A percentile compares a stretch with the other conserved stretches of the same genome.
Evolutionary conservation across 345 rosid species (phyloP).

Genomic region (Lumnitzera racemosa): DNA sequence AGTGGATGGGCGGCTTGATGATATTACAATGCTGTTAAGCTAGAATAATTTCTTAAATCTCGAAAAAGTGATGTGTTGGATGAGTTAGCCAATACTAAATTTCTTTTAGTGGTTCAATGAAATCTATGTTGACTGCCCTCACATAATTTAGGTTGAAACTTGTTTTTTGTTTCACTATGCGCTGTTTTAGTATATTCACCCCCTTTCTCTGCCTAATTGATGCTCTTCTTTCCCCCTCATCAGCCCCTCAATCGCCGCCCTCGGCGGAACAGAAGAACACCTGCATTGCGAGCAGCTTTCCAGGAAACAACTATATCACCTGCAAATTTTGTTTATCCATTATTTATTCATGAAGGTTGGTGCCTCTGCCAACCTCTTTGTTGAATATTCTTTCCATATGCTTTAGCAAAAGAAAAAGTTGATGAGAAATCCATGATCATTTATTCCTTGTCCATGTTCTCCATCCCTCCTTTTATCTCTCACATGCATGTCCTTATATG

Average conservation of each 20-base stretch:
- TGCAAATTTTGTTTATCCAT: conserved; percentile 85
- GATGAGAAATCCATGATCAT: no score
- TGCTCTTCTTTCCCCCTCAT: conserved; percentile 2
- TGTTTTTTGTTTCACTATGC: not conserved
- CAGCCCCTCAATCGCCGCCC: conserved; percentile 80
- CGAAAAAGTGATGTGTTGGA: no score
- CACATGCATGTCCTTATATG: not conserved
- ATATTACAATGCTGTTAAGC: no score
- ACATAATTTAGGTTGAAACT: not conserved
- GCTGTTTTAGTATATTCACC: not conserved
- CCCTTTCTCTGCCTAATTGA: not conserved
- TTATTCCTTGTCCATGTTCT: no score
- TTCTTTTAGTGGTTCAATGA: no score
- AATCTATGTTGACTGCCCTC: no score
- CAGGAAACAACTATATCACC: conserved; percentile 82
- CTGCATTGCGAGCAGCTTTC: conserved; percentile 62
- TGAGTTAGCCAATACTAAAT: no score
- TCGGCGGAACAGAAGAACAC: conserved; percentile 75
- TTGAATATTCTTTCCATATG: conserved; percentile 1
- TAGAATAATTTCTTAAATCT: no score
- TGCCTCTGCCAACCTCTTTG: conserved; percentile 4
- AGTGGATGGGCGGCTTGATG: no score
- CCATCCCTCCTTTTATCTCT: not conserved
- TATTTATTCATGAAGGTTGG: conserved; percentile 93
- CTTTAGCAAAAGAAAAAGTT: not conserved